Evolutionary conservation across 2,329 filamentous ascomycete genomes (phyloP).

Genomic region (Fusarium avenaceum): DNA sequence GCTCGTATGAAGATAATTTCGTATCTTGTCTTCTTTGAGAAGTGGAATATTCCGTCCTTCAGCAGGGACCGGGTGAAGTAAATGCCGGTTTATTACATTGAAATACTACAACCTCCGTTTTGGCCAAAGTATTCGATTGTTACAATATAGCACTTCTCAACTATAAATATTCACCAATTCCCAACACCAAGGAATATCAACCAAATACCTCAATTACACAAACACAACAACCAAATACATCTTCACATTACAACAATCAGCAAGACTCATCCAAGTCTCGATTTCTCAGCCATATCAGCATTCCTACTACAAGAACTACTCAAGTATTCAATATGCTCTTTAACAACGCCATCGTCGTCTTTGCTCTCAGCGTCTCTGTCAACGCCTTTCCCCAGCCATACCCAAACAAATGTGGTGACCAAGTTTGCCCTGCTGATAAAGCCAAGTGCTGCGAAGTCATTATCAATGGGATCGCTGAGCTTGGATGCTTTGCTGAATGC

Average conservation of each 20-base stretch:
- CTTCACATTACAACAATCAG: background rate
- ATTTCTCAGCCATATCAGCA: background rate
- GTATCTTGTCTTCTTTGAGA: too few relatives aligned
- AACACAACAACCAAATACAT: background rate
- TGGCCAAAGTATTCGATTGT: background rate
- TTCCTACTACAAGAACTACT: background rate
- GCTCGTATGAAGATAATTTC: too few relatives aligned
- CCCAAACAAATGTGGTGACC: constrained; percentile 2
- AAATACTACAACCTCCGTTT: too few relatives aligned
- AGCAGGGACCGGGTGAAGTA: background rate
- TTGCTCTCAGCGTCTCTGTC: background rate
- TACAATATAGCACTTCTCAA: background rate
- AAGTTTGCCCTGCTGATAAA: background rate
- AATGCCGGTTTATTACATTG: background rate
- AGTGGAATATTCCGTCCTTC: background rate
- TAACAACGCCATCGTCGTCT: background rate
- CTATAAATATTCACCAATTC: background rate
- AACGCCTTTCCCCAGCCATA: constrained; percentile 3
- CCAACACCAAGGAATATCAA: background rate
- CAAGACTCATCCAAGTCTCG: background rate
- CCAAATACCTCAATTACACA: background rate
- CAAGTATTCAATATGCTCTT: constrained; percentile 1
- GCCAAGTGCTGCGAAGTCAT: constrained; percentile 2
- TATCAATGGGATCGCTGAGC: background rate
- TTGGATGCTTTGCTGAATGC: constrained; percentile 4